Conservation (phyloP, 2,329 filamentous ascomycete genomes). For the Drechslerella dactyloides region DNA sequence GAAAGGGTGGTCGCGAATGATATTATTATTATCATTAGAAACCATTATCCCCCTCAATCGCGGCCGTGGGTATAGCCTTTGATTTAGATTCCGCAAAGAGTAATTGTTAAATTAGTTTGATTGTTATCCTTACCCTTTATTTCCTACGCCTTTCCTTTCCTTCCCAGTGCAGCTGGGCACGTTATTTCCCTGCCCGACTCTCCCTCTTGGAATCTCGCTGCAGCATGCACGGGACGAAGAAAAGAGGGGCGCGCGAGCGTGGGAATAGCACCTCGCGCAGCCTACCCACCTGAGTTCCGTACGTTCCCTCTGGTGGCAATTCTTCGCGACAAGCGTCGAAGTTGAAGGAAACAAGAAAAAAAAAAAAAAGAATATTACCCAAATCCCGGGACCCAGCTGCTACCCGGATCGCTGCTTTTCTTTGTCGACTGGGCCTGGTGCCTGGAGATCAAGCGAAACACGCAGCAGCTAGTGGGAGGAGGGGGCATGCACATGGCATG, state of each 20-base stretch:
- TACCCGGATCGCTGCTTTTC: not conserved
- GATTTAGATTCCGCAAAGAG: conserved; percentile 44
- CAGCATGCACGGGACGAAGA: conserved; percentile 14
- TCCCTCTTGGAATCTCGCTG: conserved; percentile 36
- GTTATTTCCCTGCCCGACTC: conserved; percentile 27
- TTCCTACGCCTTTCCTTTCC: conserved; percentile 21
- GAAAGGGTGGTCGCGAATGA: conserved; percentile 49
- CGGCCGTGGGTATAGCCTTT: conserved; percentile 23
- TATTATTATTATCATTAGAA: conserved; percentile 19
- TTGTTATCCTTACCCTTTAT: conserved; percentile 47
- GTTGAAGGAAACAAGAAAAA: conserved; percentile 16
- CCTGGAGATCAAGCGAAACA: conserved; percentile 50
- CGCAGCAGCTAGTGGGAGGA: not conserved
- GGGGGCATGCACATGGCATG: not conserved
- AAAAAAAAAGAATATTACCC: not conserved
- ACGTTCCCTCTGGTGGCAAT: conserved; percentile 41
- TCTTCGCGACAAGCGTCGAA: conserved; percentile 36
- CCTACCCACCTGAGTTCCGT: conserved; percentile 42
- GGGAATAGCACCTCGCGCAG: conserved; percentile 33
- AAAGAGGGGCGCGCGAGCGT: conserved; percentile 35
- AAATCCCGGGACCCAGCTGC: not conserved
- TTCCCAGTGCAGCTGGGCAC: conserved; percentile 23
- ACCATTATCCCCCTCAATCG: conserved; percentile 17
- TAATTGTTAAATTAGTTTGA: conserved; percentile 50
- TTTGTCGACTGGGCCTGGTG: conserved; percentile 19